These are phyloP conservation scores for Backusella psychrophila DNA, from an alignment of 192 early-diverging fungal species.

Conservation along the genomic window DNA sequence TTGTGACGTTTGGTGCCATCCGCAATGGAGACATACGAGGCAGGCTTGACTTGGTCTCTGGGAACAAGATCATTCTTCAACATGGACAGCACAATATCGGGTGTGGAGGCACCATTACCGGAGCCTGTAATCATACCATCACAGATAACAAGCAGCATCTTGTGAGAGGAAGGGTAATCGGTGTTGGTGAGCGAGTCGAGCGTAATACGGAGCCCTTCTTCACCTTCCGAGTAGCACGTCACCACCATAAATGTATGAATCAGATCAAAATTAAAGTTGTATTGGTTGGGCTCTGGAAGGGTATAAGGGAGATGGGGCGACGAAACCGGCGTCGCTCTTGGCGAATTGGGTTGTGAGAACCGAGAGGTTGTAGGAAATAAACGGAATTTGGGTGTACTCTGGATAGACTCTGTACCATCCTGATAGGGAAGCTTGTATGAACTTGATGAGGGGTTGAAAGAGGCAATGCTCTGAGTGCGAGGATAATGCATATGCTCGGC, in stretches of 20 bases:
- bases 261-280: slow-evolving; percentile 53
- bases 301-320: slow-evolving; percentile 13
- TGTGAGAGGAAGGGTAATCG: slow-evolving; percentile 70
- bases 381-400: slow-evolving; percentile 43
- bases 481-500: slow-evolving; percentile 51
- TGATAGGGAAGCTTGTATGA: slow-evolving; percentile 26
- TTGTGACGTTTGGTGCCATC: slow-evolving; percentile 88
- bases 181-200: slow-evolving; percentile 77
- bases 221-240: slow-evolving; percentile 79
- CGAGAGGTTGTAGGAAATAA: slow-evolving; percentile 38
- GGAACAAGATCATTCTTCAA: slow-evolving; percentile 72
- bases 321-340: background rate
- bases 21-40: slow-evolving; percentile 86
- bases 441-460: slow-evolving; percentile 13
- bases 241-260: slow-evolving; percentile 74
- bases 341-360: slow-evolving; percentile 31
- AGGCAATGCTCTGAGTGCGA: slow-evolving; percentile 47
- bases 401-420: background rate
- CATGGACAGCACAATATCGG: slow-evolving; percentile 75
- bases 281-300: slow-evolving; percentile 19
- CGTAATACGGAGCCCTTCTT: slow-evolving; percentile 67
- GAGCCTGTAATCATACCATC: slow-evolving; percentile 80
- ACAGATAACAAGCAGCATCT: slow-evolving; percentile 75
- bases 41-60: slow-evolving; percentile 62
- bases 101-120: slow-evolving; percentile 68